These are phyloP conservation scores for Turritis glabra DNA, from an alignment of 345 rosid species.

Conservation along the genomic window DNA sequence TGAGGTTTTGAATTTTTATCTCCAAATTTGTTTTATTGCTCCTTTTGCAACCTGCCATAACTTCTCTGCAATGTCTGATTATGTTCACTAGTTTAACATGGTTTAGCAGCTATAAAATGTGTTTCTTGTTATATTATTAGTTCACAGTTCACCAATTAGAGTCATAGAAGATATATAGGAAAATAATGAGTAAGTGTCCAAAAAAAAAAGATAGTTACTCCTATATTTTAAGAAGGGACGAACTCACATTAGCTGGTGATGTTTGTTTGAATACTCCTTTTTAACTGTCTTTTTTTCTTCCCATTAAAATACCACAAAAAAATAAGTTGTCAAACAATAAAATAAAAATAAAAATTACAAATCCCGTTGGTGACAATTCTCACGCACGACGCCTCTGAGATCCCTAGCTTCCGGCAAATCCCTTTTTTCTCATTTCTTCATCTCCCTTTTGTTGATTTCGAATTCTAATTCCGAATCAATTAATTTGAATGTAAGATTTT, in stretches of 20 bases:
- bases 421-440: background rate
- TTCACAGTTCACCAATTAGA: background rate
- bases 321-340: background rate
- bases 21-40: too few species aligned
- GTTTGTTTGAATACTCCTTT: background rate
- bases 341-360: background rate
- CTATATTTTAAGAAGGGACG: background rate
- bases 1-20: too few species aligned
- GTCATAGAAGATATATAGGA: background rate
- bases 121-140: background rate
- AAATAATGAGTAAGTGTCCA: too few species aligned
- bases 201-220: background rate
- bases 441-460: background rate
- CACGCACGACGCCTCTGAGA: slow-evolving; percentile 4
- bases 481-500: slow-evolving; percentile 1
- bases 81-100: too few species aligned
- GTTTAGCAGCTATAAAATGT: too few species aligned
- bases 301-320: background rate
- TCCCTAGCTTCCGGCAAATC: slow-evolving; percentile 6
- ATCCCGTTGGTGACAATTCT: background rate
- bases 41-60: too few species aligned
- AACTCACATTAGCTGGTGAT: background rate
- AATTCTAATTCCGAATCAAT: background rate
- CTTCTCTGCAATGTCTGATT: too few species aligned
- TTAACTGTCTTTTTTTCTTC: background rate